phyloP scores from a whole-genome alignment of 768 basidiomycete species.

The Pleurotus ostreatus region DNA sequence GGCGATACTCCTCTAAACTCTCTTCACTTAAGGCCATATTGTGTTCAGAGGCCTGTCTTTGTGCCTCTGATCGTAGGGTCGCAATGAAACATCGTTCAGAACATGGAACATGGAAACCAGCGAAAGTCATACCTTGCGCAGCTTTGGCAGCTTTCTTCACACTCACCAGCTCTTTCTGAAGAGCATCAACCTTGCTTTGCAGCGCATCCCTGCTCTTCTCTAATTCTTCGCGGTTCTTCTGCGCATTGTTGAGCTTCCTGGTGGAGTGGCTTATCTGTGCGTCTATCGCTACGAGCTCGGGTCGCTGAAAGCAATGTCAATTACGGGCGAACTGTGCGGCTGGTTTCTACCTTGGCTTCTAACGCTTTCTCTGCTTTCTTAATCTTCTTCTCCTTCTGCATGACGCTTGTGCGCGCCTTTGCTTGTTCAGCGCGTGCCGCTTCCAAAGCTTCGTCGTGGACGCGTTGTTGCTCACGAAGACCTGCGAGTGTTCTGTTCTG shows the following conservation, averaged over 20 bases:
- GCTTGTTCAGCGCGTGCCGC: conserved; percentile 78
- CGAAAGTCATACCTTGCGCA: conserved; percentile 61
- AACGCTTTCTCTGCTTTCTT: conserved; percentile 89
- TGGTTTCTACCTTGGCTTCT: conserved; percentile 65
- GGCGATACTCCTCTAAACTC: conserved; percentile 83
- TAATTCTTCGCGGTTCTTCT: conserved; percentile 59
- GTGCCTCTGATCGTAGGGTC: conserved; percentile 50
- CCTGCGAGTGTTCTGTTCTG: conserved; percentile 71
- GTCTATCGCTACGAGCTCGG: conserved; percentile 78
- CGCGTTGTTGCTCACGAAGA: conserved; percentile 64
- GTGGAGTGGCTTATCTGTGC: conserved; percentile 85
- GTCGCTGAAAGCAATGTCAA: conserved; percentile 48
- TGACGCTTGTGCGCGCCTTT: conserved; percentile 65
- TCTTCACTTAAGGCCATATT: conserved; percentile 80
- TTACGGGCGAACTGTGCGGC: not conserved
- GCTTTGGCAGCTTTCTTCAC: conserved; percentile 69
- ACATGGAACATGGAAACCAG: not conserved
- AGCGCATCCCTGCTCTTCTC: conserved; percentile 45
- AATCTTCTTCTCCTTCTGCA: conserved; percentile 82
- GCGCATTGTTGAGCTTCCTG: conserved; percentile 72
- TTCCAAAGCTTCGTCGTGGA: conserved; percentile 69
- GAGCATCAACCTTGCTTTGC: conserved; percentile 44
- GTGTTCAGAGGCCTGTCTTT: conserved; percentile 64
- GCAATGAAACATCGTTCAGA: not conserved
- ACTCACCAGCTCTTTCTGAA: conserved; percentile 62